Evolutionary conservation across 371 early-diverging fungal species (phyloP).

Genomic region (Blakeslea trispora): DNA sequence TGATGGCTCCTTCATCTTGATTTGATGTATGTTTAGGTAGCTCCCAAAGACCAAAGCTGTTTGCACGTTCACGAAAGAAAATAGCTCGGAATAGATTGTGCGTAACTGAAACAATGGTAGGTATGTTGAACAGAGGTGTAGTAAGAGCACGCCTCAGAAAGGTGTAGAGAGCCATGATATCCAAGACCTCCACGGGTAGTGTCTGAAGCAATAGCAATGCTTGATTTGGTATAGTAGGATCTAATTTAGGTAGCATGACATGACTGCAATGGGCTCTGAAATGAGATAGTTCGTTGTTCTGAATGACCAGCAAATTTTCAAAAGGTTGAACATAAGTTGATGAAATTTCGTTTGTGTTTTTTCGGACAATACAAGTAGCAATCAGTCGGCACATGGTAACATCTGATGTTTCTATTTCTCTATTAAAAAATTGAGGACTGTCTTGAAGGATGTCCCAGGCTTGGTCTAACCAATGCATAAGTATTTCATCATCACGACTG

Average conservation of each 20-base stretch:
- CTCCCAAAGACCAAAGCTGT: conserved; percentile 72
- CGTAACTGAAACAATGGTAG: neutral
- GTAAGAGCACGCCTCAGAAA: conserved; percentile 19
- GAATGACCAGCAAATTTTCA: conserved; percentile 28
- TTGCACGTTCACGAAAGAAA: conserved; percentile 63
- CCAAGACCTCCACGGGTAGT: conserved; percentile 16
- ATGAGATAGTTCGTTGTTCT: conserved; percentile 38
- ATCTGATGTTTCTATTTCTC: conserved; percentile 26
- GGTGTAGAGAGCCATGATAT: conserved; percentile 30
- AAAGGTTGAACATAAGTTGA: conserved; percentile 7
- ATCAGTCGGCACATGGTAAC: conserved; percentile 41
- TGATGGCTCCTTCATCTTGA: conserved; percentile 17
- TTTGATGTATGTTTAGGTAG: conserved; percentile 2
- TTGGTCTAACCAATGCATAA: conserved; percentile 23
- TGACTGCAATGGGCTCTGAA: conserved; percentile 15
- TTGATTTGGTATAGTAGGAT: neutral
- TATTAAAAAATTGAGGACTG: no score
- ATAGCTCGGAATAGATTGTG: conserved; percentile 54
- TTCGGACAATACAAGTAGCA: conserved; percentile 29
- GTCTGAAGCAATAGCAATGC: neutral
- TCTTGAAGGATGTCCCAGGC: conserved; percentile 23
- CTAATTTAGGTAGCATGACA: neutral
- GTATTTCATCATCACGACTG: conserved; percentile 10
- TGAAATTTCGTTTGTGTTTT: conserved; percentile 7
- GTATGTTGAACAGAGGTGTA: neutral